Percentiles rank a stretch among this genome's conserved stretches.
phyloP scores from a whole-genome alignment of 805 yeast species.

The Candida maris region DNA sequence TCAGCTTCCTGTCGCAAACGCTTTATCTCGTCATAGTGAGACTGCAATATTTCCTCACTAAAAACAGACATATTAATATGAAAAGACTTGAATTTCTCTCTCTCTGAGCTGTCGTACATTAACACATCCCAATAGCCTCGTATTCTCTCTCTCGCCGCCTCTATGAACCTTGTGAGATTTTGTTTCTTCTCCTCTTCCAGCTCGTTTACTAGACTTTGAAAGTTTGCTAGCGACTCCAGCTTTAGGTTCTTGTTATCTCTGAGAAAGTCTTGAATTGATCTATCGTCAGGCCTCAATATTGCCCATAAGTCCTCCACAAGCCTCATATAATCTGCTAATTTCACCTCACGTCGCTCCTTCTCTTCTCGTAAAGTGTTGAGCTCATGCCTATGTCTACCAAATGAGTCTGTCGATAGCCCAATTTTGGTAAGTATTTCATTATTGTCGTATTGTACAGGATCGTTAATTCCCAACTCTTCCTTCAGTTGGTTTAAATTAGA shows the following conservation, averaged over 20 bases:
- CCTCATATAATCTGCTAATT: constrained; percentile 31
- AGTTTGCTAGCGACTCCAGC: constrained; percentile 42
- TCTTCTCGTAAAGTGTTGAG: constrained; percentile 25
- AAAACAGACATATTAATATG: constrained; percentile 38
- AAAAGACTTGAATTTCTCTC: constrained; percentile 41
- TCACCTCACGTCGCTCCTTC: constrained; percentile 35
- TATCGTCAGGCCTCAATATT: constrained; percentile 35
- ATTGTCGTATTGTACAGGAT: constrained; percentile 3
- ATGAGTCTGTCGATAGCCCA: constrained; percentile 19
- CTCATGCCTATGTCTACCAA: constrained; percentile 14
- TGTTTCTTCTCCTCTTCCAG: constrained; percentile 58
- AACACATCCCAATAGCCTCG: constrained; percentile 59
- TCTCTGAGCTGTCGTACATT: constrained; percentile 53
- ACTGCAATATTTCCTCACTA: constrained; percentile 57
- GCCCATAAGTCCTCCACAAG: constrained; percentile 42
- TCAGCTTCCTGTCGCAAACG: constrained; percentile 48
- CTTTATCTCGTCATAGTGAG: constrained; percentile 61
- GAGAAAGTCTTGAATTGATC: constrained; percentile 33
- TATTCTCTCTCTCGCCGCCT: constrained; percentile 57
- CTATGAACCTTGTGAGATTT: constrained; percentile 64
- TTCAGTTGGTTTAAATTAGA: constrained; percentile 5
- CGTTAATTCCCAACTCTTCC: constrained; percentile 7
- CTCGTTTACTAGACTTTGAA: constrained; percentile 53
- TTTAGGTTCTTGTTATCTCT: constrained; percentile 45
- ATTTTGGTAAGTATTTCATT: constrained; percentile 19